Evolutionary conservation across 164 flowering plant genomes (phyloP), one percentile per base, ranked within the genome.

Genomic region (Aristolochia fimbriata): DNA sequence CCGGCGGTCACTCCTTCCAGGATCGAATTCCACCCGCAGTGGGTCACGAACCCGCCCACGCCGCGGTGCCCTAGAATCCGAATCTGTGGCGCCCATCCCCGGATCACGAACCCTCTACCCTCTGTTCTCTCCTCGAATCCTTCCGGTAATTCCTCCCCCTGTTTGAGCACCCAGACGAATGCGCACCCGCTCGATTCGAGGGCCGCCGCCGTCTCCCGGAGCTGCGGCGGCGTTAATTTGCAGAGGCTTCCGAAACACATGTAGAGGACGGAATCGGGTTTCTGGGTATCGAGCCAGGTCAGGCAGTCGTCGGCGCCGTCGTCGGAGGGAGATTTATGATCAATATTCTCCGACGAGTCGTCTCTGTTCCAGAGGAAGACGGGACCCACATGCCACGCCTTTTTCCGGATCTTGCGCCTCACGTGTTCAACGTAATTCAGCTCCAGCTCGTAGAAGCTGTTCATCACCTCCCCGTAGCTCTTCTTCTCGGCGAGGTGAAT

Each of bases 81-180:
- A 6, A 80, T 69, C 51, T 86, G 89, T 0, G 89, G 93, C 0
- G 89, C 86, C 93, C 93, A 86, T 6, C 87, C 93, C 41, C 54
- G 65, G 25, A 86, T 77, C 31, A 86, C 3, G 3, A 86, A 59
- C 0, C 89, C 87, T 22, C 71, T 19, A 78, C 45, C 48, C 70
- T 77, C 4, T 51, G 19, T 9, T 17, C 24, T 60, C 30, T 68
- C 33, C 70, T 70, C 41, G 49, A 65, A 59, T 20, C 68, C 63
- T 1, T 41, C 46, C 14, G 63, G 63, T 51, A 63, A 6, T 52
- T n/a, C 25, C 16, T 55, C 27, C 17, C 47, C 43, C 0, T 19
- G 30, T 24, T 58, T 33, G 41, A 62, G 22, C 58, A 52, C 65
- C 65, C 65, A 62, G 31, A 62, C 10, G 46, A 61, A 61, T 16